Base-by-base conservation (phyloP, 208 protist genomes). In the Trypanosoma mega region DNA sequence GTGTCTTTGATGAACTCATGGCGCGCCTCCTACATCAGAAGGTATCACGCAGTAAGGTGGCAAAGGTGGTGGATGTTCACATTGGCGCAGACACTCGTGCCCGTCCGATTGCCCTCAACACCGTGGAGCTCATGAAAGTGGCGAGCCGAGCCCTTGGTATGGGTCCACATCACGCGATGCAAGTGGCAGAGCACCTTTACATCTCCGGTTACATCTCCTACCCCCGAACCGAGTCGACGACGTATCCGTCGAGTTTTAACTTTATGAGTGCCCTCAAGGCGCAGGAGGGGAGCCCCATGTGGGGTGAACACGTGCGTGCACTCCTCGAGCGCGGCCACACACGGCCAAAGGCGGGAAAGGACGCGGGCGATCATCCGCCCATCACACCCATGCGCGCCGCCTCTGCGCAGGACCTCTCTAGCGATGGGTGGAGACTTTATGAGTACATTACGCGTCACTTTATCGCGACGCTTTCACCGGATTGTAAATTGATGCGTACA, bases 131-230 rank as follows among this genome's bases (percentile, higher is more conserved):
- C 55, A 87, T 98, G 71, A 97, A 98, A 67, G 65, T 96, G 6
- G 88, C 85, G 7, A 94, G 82, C 31, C 65, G 62, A 34, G 36
- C 55, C 0, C 88, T 98, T 6, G 86, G 89, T 29, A 85, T 98
- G 12, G 85, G 90, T 16, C 93, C 97, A 0, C 80, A 97, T 63
- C 69, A 91, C 41, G 80, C 95, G n/a, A 98, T 99, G 96, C 77
- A 80, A 43, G 72, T 97, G 18, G 97, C 97, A n/a, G 96, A 99
- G 65, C 75, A 82, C 29, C 57, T 99, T 36, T 99, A 99, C 82
- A 93, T 96, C 24, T 67, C 80, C 29, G 98, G 98, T n/a, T 97
- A 97, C 57, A 97, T 99, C 49, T 97, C 90, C 1, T 99, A 99
- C 74, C 97, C 97, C 1, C 82, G 97, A n/a, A 99, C 97, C 8